These are phyloP conservation scores for Torulaspora delbrueckii DNA, from an alignment of 805 yeast species.

Conservation along the genomic window DNA sequence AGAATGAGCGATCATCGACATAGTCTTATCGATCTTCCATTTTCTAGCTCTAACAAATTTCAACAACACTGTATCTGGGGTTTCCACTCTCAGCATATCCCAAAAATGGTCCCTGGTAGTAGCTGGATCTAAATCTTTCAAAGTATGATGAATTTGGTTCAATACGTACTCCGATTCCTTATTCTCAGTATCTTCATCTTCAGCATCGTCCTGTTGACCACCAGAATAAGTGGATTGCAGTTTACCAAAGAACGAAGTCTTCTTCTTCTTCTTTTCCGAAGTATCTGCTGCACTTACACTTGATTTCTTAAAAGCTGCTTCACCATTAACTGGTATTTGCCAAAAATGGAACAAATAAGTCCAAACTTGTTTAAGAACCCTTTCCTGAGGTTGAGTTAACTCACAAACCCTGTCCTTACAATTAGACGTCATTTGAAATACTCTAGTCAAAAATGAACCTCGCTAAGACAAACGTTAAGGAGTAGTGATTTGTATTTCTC, in stretches of 20 bases:
- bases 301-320: constrained; percentile 17
- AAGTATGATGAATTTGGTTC: constrained; percentile 43
- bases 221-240: constrained; percentile 12
- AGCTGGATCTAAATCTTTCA: constrained; percentile 49
- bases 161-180: constrained; percentile 29
- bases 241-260: constrained; percentile 25
- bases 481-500: no score
- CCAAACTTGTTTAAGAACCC: constrained; percentile 66
- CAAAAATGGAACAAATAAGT: constrained; percentile 55
- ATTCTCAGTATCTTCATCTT: constrained; percentile 10
- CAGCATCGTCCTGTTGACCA: constrained; percentile 3
- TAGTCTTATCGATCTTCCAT: constrained; percentile 65
- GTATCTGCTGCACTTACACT: not conserved
- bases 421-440: not conserved
- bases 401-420: constrained; percentile 19
- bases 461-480: no score
- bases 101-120: constrained; percentile 50
- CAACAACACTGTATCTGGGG: constrained; percentile 72
- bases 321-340: constrained; percentile 44
- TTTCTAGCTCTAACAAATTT: constrained; percentile 84
- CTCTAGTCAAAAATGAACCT: not conserved
- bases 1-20: constrained; percentile 68
- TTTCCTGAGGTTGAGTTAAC: constrained; percentile 53
- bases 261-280: constrained; percentile 17
- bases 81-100: constrained; percentile 65